Percentiles rank a stretch among this genome's conserved stretches.
Evolutionary conservation across 176 grass and related monocot genomes (phyloP).

Genomic region (Oryza rufipogon): DNA sequence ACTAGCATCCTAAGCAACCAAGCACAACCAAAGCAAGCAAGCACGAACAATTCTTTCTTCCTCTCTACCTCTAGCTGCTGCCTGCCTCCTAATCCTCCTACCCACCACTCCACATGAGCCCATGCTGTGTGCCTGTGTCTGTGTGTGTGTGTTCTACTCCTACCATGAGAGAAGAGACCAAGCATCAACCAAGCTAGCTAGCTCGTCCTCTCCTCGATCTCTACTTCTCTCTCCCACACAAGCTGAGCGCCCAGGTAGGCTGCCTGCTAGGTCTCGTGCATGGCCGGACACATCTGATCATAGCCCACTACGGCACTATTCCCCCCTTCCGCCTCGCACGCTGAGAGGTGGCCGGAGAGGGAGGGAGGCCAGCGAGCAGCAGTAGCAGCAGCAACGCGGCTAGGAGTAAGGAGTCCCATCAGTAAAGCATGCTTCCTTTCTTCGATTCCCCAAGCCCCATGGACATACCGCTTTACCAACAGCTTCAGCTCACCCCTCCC

Average conservation of each 20-base stretch:
- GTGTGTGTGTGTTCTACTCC: background rate
- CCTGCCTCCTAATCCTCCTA: background rate
- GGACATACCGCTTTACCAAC: constrained; percentile 49
- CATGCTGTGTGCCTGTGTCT: background rate
- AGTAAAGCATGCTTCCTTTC: constrained; percentile 62
- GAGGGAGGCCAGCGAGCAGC: background rate
- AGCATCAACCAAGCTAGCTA: background rate
- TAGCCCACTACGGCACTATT: constrained; percentile 23
- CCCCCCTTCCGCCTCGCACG: background rate
- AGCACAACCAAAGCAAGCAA: background rate
- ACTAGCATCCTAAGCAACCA: constrained; percentile 1
- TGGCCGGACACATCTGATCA: constrained; percentile 58
- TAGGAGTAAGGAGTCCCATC: constrained; percentile 60
- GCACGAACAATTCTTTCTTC: background rate
- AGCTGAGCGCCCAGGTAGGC: background rate
- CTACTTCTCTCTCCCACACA: background rate
- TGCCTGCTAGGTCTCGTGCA: constrained; percentile 34
- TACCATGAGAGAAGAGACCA: background rate
- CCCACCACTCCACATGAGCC: constrained; percentile 15
- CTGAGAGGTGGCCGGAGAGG: background rate
- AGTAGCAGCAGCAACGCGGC: background rate
- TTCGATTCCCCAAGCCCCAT: constrained; percentile 49
- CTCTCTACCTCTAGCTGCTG: constrained; percentile 31
- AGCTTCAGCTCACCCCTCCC: constrained; percentile 57
- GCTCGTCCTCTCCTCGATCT: too few relatives aligned